Conservation (phyloP, 2,329 filamentous ascomycete species). For the Fusarium sp. region DNA sequence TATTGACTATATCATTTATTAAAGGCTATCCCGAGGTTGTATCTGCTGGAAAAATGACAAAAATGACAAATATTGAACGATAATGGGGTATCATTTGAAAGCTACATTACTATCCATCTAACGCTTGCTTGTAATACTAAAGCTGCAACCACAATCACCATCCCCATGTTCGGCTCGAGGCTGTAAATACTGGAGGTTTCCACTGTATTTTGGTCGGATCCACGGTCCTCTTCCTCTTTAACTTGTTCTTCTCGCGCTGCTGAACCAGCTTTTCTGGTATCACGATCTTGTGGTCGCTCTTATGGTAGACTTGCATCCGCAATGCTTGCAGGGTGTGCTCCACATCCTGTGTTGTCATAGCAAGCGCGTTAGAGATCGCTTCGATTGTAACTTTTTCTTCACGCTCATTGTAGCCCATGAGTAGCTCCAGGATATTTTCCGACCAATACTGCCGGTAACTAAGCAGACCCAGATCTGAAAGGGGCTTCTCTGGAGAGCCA, state of each 20-base stretch:
- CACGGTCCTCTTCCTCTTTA: slow-evolving; percentile 79
- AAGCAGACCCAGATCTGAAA: slow-evolving; percentile 90
- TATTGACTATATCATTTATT: too few species aligned
- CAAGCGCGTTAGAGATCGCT: slow-evolving; percentile 77
- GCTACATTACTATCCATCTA: slow-evolving; percentile 3
- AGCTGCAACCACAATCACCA: slow-evolving; percentile 67
- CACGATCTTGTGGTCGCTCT: slow-evolving; percentile 96
- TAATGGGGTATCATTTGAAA: slow-evolving; percentile 38
- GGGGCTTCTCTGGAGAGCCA: slow-evolving; percentile 94
- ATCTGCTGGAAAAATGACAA: too few species aligned
- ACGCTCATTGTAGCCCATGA: slow-evolving; percentile 75
- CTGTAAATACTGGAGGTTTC: slow-evolving; percentile 96
- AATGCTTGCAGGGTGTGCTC: slow-evolving; percentile 93
- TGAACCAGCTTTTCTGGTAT: slow-evolving; percentile 84
- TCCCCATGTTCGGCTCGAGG: slow-evolving; percentile 91
- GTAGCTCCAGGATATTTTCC: slow-evolving; percentile 87
- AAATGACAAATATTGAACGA: not conserved
- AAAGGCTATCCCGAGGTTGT: too few species aligned
- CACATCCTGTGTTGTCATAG: slow-evolving; percentile 98
- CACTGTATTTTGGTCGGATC: slow-evolving; percentile 84
- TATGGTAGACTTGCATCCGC: slow-evolving; percentile 95
- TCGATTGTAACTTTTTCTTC: slow-evolving; percentile 84
- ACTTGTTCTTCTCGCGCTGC: slow-evolving; percentile 80
- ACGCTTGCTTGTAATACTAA: slow-evolving; percentile 7
- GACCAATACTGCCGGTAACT: slow-evolving; percentile 99